Conservation (phyloP, 176 grass and related monocot genomes). For the Musa troglodytarum region DNA sequence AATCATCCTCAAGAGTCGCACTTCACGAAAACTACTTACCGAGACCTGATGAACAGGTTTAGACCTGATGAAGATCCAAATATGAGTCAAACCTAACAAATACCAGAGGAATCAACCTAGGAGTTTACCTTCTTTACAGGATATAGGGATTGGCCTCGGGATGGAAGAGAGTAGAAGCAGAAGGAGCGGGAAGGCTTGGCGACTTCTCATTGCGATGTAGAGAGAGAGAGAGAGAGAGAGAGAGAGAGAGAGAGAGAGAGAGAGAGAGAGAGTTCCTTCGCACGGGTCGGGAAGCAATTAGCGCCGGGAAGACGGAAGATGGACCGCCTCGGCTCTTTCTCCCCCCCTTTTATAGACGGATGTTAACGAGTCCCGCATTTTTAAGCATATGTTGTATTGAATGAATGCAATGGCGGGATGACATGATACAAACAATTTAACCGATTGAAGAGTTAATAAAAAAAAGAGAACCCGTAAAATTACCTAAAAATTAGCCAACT, state of each 20-base stretch:
- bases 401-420: too few species aligned
- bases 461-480: too few species aligned
- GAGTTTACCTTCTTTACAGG: neutral
- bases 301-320: too few species aligned
- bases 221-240: neutral
- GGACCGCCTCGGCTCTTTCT: neutral
- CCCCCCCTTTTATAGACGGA: neutral
- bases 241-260: neutral
- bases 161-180: neutral
- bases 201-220: neutral
- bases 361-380: neutral
- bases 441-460: too few species aligned
- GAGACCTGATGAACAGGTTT: neutral
- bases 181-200: neutral
- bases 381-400: too few species aligned
- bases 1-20: neutral
- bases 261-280: neutral
- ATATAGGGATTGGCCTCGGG: neutral
- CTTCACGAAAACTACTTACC: neutral
- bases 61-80: neutral
- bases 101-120: neutral
- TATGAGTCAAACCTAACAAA: neutral
- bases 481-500: too few species aligned
- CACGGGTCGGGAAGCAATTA: too few species aligned
- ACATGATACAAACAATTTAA: too few species aligned